Base-by-base conservation (phyloP, 352 stramenopile species). In the Elongisporangium anandrum region DNA sequence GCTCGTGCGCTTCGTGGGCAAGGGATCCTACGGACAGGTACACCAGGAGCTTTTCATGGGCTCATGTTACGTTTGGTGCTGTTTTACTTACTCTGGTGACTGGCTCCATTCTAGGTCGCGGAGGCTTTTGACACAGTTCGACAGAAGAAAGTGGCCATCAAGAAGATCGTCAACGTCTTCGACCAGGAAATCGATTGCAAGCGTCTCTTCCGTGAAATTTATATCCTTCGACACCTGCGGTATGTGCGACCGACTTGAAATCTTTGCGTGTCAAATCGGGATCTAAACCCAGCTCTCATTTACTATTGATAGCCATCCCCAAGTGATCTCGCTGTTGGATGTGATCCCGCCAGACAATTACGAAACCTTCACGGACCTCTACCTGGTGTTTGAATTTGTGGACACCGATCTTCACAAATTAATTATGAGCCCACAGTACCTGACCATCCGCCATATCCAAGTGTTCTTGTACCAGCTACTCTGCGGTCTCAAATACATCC, bases 391-490 rank as follows among this genome's bases (percentile, higher is more conserved):
- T 55, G 89, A 98, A 54, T 96, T 96, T 19, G 83, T 98, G 54
- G 92, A 98, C 69, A 98, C 91, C 23, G 94, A 98, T 63, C 69
- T 98, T 63, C 88, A 97, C 69, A 96, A 95, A 48, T 85, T 98
- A 56, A 98, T 98, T 60, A 97, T 97, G 74, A 95, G 79, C 26
- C 88, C 87, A 21, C 85, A 94, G 65, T 97, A 96, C 69, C 72
- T 98, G 54, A 97, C 88, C 0, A 96, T 98, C 56, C 91, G 96
- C 60, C 96, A 99, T 68, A 96, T 97, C 26, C 92, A 98, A 76
- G 97, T 98, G n/a, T 98, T 98, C 72, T 69, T 98, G 58, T 98
- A 98, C 69, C 94, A 99, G 66, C 69, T 98, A 45, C 70, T 99
- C 12, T 93, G 94, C 20, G 94, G 92, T 3, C 68, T 99, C 45